Percentiles rank a stretch among this genome's conserved stretches.
phyloP scores from a whole-genome alignment of 208 protist species.

The Crithidia brevicula region DNA sequence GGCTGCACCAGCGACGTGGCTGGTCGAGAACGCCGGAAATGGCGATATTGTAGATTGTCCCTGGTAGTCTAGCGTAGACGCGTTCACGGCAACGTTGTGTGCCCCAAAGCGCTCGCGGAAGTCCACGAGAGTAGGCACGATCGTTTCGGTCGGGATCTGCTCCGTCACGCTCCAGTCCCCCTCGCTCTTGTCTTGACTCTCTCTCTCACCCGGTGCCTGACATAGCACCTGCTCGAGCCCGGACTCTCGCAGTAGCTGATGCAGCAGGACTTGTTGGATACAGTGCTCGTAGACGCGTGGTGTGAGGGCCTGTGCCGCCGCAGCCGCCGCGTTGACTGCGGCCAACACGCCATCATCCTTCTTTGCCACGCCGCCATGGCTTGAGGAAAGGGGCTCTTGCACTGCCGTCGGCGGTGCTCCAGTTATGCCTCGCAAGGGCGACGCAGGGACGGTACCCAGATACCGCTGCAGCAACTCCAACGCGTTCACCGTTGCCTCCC shows the following conservation, averaged over 20 bases:
- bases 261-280: conserved; percentile 31
- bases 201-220: not conserved
- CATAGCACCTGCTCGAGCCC: conserved; percentile 7
- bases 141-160: conserved; percentile 20
- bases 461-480: conserved; percentile 36
- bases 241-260: conserved; percentile 26
- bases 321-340: conserved; percentile 16
- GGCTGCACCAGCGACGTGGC: not conserved
- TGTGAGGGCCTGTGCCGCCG: conserved; percentile 19
- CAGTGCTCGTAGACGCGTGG: conserved; percentile 35
- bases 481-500: conserved; percentile 19
- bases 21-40: not conserved
- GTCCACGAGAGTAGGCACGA: conserved; percentile 28
- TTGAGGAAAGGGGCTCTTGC: no score
- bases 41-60: not conserved
- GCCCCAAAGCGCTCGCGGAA: conserved; percentile 33
- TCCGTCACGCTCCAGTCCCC: conserved; percentile 35
- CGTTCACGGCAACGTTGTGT: conserved; percentile 31
- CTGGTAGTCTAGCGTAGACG: conserved; percentile 20
- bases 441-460: not conserved
- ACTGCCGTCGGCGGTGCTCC: not conserved
- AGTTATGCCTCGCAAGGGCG: not conserved
- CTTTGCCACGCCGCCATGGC: no score
- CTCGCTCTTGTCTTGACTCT: not conserved
- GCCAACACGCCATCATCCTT: not conserved